Base-by-base conservation (phyloP, 805 yeast species). In the Jamesozyma rosinii region DNA sequence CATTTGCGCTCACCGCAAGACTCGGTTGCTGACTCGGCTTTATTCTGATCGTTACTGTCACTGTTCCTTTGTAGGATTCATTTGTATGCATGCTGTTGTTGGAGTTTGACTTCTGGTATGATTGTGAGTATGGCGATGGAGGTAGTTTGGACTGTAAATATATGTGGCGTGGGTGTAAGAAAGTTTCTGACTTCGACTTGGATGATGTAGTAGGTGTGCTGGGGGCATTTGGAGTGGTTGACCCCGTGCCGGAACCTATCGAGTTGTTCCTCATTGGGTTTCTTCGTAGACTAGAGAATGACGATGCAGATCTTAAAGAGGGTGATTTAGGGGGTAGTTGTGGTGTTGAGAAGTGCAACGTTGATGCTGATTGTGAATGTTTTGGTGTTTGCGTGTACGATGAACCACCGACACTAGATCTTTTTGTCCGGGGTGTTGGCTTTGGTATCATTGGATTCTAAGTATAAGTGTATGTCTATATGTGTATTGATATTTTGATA, bases 41-140 rank as follows among this genome's bases (percentile, higher is more conserved):
- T 15, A 89, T 87, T 47, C 96, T 68, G 11, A 87, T 74, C 0
- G 88, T 75, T 1, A 87, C 95, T 1, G 76, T 73, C 49, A 87
- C 86, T 14, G 81, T 71, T 1, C 94, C 94, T 3, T 77, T 71
- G 54, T 81, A 83, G 6, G 41, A 29, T n/a, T 37, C 44, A 0
- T 65, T 55, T 38, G 48, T 17, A 13, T 32, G 35, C 14, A 17
- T 5, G 3, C 21, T 20, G 15, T 17, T 14, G 6, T 22, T 11
- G 8, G 14, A 15, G 13, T 29, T 17, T 3, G 14, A 14, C 6
- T 37, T 19, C 10, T 19, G 34, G 26, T 24, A 27, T 29, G 35
- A 32, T 11, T 24, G 39, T 26, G 22, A 13, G 18, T 17, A 24
- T 15, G 30, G 31, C 9, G 39, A 37, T 5, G 32, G 18, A 3